Conservation (phyloP, 2,329 filamentous ascomycete genomes). For the Venturia oleaginea region DNA sequence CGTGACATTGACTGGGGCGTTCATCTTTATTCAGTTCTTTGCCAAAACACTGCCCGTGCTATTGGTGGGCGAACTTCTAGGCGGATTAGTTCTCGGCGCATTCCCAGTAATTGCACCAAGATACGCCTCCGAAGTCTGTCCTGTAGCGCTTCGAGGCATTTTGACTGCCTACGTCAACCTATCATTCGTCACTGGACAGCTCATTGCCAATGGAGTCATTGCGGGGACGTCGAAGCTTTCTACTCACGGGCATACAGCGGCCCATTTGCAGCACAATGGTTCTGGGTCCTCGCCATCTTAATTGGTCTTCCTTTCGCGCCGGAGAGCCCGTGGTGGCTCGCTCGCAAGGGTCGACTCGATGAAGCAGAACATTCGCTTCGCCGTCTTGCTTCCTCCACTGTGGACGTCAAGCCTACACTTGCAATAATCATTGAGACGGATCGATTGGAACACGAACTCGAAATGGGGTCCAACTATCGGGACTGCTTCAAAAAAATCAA, state of each 20-base stretch:
- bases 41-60: conserved; percentile 36
- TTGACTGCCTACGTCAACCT: conserved; percentile 61
- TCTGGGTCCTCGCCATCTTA: conserved; percentile 62
- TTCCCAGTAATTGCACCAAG: conserved; percentile 42
- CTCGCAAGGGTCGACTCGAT: conserved; percentile 53
- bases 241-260: conserved; percentile 61
- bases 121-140: conserved; percentile 54
- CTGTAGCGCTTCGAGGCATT: conserved; percentile 54
- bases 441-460: conserved; percentile 68
- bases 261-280: conserved; percentile 42
- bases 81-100: conserved; percentile 39
- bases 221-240: conserved; percentile 54
- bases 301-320: conserved; percentile 60
- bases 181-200: conserved; percentile 66
- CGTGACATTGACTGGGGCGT: conserved; percentile 33
- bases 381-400: conserved; percentile 58
- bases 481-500: conserved; percentile 81
- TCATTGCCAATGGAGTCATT: conserved; percentile 64
- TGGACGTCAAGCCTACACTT: conserved; percentile 61
- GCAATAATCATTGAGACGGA: conserved; percentile 92
- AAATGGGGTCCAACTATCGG: conserved; percentile 61
- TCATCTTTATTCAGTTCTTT: conserved; percentile 42
- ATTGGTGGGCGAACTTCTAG: conserved; percentile 38
- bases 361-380: conserved; percentile 59
- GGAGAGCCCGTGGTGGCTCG: conserved; percentile 68